These are phyloP conservation scores for Aechmea fasciata DNA, from an alignment of 176 grass and related monocot species.

Conservation along the genomic window DNA sequence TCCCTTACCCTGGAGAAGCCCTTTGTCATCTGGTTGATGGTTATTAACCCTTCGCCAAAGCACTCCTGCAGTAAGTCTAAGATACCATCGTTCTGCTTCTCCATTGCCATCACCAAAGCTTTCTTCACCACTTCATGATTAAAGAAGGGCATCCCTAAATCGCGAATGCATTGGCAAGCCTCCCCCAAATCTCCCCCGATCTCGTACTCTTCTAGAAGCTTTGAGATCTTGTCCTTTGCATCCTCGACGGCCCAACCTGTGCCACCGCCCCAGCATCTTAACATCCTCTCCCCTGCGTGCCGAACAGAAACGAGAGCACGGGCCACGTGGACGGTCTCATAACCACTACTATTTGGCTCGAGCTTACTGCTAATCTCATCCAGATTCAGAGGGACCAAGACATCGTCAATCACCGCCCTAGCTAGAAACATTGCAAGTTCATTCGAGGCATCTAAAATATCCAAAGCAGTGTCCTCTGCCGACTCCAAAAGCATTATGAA, in stretches of 20 bases:
- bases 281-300: slow-evolving; percentile 67
- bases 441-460: slow-evolving; percentile 73
- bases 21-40: slow-evolving; percentile 77
- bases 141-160: slow-evolving; percentile 80
- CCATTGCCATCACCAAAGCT: slow-evolving; percentile 70
- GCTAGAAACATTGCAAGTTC: slow-evolving; percentile 81
- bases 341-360: slow-evolving; percentile 35
- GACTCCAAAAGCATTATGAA: slow-evolving; percentile 77
- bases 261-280: slow-evolving; percentile 81
- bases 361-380: slow-evolving; percentile 66
- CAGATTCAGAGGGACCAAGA: slow-evolving; percentile 56
- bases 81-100: slow-evolving; percentile 60
- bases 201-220: slow-evolving; percentile 70
- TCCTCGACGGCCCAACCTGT: slow-evolving; percentile 85
- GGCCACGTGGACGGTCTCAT: slow-evolving; percentile 52
- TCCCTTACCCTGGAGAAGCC: slow-evolving; percentile 63
- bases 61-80: slow-evolving; percentile 54
- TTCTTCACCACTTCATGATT: slow-evolving; percentile 93
- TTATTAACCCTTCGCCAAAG: slow-evolving; percentile 66
- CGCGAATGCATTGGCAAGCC: slow-evolving; percentile 73
- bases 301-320: slow-evolving; percentile 51
- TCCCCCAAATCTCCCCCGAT: slow-evolving; percentile 52
- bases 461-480: slow-evolving; percentile 60
- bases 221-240: slow-evolving; percentile 73
- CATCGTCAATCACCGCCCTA: slow-evolving; percentile 75